Evolutionary conservation across 2,329 filamentous ascomycete genomes (phyloP), one percentile per base, ranked within the genome.

Genomic region (Aspergillus thermomutatus): DNA sequence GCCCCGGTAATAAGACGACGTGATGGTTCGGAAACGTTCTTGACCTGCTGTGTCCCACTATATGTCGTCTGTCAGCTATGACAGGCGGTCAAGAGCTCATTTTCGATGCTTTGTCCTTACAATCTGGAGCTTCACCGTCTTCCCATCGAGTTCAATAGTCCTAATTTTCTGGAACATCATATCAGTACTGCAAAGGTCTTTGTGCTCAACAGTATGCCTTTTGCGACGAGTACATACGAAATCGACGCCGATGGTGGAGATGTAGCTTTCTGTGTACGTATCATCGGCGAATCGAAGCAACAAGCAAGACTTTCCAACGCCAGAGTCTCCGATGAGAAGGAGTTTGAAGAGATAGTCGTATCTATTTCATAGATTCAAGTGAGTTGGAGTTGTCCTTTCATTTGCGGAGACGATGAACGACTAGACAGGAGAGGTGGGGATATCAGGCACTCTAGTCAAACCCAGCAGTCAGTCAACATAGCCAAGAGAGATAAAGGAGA

Each of bases 301-400:
- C 82, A 99, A 79, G 81, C 94, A 99, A 74, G 94, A 99, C 89
- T 99, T 99, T 89, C 94, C 94, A 74, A 99, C 94, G 87, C 94
- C 94, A 78, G 94, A 99, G 79, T 99, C 94, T 80, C 94, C 94
- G 87, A 99, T 99, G 83, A 99, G 93, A 80, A 99, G 91, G 67
- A 99, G 92, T 88, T 99, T 99, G 88, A 99, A 99, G 74, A 99
- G 92, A 80, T 99, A 99, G 79, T 99, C 94, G 90, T 99, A 99
- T 94, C 94, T 97, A 74, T 59, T 56, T 60, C 53, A 14, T 43
- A 46, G 11, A 14, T 23, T 5, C 19, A 7, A n/a, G 21, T 23
- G 5, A 46, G 40, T 11, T 43, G 40, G 43, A 46, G 21, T 46
- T 23, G 23, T 23, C 43, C 19, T 25, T 23, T 6, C 7, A 46